Evolutionary conservation across 495 filamentous ascomycete species (phyloP), one percentile per base, ranked within the genome.

Genomic region (Aspergillus nanangensis): DNA sequence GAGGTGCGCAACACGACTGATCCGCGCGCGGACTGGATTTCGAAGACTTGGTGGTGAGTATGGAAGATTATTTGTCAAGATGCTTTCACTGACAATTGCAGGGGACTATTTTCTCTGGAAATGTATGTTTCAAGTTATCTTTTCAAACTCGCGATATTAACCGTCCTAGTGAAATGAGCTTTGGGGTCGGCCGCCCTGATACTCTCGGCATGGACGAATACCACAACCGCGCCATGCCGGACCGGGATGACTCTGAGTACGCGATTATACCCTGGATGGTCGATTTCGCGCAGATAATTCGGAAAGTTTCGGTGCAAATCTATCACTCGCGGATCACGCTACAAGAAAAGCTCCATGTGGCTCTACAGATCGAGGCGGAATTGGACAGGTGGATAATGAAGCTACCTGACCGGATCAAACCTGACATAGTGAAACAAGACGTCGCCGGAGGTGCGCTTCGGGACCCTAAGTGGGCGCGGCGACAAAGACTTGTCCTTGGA

Each of bases 181-280:
- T 71, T 31, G 67, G 65, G 11, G 56, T 67, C 19, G 67, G 67
- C 19, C 62, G 67, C 19, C 65, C 67, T 1, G 67, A 71, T 41
- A 71, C 67, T 0, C 54, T 71, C 8, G 67, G 67, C 36, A 67
- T 71, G 60, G 65, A 71, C 29, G 67, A 71, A 50, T 71, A 69
- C 36, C 67, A 71, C 41, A 69, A 69, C 29, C 59, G 67, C 33
- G 56, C 62, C 13, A 61, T 67, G 14, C 67, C 67, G 5, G 53
- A 58, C 7, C 54, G 67, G 27, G 64, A 71, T 47, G 55, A 66
- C 39, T 57, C 65, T 1, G 64, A 71, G 44, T 66, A 61, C 45
- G 62, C 62, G 40, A 67, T 71, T 8, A 71, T 71, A 17, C 65
- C 67, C 0, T 66, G 62, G 59, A 71, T 71, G 67, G 63, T 67